Conservation (phyloP, 345 rosid species). For the Erucastrum elatum region DNA sequence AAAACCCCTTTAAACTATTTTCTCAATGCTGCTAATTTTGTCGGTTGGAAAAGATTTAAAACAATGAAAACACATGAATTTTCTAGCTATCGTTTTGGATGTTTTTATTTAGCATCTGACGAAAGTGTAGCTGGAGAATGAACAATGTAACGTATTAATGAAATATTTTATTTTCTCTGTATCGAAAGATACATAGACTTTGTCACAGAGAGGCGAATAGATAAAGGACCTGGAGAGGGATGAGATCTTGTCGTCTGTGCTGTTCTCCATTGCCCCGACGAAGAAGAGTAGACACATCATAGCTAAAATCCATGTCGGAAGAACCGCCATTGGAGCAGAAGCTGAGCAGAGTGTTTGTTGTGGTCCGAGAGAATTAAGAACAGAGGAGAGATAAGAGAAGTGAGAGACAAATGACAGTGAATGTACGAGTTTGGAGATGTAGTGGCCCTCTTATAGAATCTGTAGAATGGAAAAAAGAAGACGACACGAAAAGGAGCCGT, state of each 20-base stretch:
- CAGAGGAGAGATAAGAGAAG: conserved; percentile 27
- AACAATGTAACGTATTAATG: background rate
- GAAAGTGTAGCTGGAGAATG: conserved; percentile 15
- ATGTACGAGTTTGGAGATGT: conserved; percentile 37
- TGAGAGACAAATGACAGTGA: conserved; percentile 30
- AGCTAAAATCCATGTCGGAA: conserved; percentile 35
- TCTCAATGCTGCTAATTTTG: conserved; percentile 15
- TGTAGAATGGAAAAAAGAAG: background rate
- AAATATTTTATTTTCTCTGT: background rate
- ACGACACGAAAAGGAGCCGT: conserved; percentile 40
- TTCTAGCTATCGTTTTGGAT: background rate
- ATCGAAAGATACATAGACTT: background rate
- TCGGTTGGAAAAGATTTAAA: conserved; percentile 24
- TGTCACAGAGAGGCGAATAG: conserved; percentile 5
- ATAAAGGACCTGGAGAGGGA: conserved; percentile 30
- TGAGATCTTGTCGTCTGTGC: conserved; percentile 25
- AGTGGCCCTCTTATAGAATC: conserved; percentile 34
- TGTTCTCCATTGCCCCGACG: conserved; percentile 40
- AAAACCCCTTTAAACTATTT: background rate
- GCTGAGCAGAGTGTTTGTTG: conserved; percentile 12
- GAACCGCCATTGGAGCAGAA: conserved; percentile 36
- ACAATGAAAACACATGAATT: background rate
- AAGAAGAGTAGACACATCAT: conserved; percentile 31
- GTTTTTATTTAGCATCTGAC: background rate
- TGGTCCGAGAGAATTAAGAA: conserved; percentile 30